Percentiles rank a stretch among this genome's conserved stretches.
Evolutionary conservation across 768 basidiomycete species (phyloP).

Genomic region (Trametes punicea): DNA sequence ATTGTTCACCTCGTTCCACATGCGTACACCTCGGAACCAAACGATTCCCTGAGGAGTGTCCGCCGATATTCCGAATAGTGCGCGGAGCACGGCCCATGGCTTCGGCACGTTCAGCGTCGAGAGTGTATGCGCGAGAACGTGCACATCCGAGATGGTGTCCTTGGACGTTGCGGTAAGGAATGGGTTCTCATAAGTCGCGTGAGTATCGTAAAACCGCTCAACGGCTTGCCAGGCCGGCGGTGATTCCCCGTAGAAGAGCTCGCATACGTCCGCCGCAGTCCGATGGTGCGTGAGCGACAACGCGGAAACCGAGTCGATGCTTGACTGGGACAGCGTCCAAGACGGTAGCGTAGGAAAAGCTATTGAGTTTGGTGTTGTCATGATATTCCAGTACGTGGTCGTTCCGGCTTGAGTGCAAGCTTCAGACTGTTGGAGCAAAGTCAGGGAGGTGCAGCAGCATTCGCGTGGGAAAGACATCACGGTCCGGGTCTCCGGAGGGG

Average conservation of each 20-base stretch:
- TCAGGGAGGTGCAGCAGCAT: not conserved
- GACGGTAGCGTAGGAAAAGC: slow-evolving; percentile 11
- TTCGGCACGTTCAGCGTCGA: slow-evolving; percentile 65
- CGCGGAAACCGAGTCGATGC: slow-evolving; percentile 9
- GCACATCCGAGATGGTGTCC: slow-evolving; percentile 68
- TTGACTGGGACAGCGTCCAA: slow-evolving; percentile 1
- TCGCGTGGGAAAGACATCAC: not conserved
- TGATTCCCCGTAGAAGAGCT: slow-evolving; percentile 61
- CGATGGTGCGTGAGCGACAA: slow-evolving; percentile 41
- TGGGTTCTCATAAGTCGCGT: slow-evolving; percentile 80
- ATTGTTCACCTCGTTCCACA: slow-evolving; percentile 75
- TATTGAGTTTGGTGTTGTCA: slow-evolving; percentile 7
- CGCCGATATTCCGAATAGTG: slow-evolving; percentile 48
- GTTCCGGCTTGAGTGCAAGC: not conserved
- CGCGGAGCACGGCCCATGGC: slow-evolving; percentile 57
- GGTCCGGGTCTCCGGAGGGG: not conserved
- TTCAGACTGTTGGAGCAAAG: not conserved
- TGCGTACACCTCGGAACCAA: slow-evolving; percentile 60
- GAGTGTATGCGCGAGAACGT: slow-evolving; percentile 56
- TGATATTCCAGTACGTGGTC: not conserved
- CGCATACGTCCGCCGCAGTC: slow-evolving; percentile 66
- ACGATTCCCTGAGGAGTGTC: slow-evolving; percentile 32
- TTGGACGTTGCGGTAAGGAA: slow-evolving; percentile 72
- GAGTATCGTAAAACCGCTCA: slow-evolving; percentile 66
- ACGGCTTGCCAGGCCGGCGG: slow-evolving; percentile 48